Evolutionary conservation across 2,329 filamentous ascomycete genomes (phyloP), one percentile per base, ranked within the genome.

Genomic region (Fusarium kyushuense): DNA sequence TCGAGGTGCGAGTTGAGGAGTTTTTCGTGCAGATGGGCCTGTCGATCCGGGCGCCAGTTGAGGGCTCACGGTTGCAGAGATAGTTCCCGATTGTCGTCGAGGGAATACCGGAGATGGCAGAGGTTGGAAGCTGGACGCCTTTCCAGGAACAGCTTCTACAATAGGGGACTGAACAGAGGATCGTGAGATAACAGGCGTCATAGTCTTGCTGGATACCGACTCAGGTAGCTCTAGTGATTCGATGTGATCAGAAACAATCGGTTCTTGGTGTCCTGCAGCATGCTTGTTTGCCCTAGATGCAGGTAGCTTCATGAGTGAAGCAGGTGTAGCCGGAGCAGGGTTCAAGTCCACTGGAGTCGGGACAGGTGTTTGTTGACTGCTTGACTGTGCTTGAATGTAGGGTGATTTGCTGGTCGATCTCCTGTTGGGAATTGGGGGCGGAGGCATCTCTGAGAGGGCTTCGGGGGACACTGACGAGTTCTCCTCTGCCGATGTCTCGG

Each of bases 241-340:
- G 42, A 88, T 88, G 41, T 84, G 81, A 35, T 88, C 86, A 5
- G 82, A 81, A 29, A 81, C 79, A 19, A 79, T 76, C 4, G 80
- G 76, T 17, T 83, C 83, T 25, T 80, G 76, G 69, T 77, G 70
- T 62, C 76, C 76, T 63, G 79, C 74, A 30, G 83, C 79, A 16
- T 69, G 65, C 30, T 82, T 83, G 65, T 85, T 86, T 53, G 81
- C 78, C 71, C 82, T 83, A 72, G 86, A 86, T 27, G 85, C 84
- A 5, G 84, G 85, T 42, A 95, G 84, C 72, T 89, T 91, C 92
- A 97, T 97, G 60, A 97, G 80, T 9, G 94, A 97, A 11, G 94
- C 93, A 1, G 92, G 92, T 53, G 89, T 87, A 71, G 80, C 82
- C 46, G 89, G 87, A 71, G 80, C 82, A 52, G 82, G 83, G 23